Evolutionary conservation across 495 filamentous ascomycete genomes (phyloP), one percentile per base, ranked within the genome.

Genomic region (Tuber aestivum): DNA sequence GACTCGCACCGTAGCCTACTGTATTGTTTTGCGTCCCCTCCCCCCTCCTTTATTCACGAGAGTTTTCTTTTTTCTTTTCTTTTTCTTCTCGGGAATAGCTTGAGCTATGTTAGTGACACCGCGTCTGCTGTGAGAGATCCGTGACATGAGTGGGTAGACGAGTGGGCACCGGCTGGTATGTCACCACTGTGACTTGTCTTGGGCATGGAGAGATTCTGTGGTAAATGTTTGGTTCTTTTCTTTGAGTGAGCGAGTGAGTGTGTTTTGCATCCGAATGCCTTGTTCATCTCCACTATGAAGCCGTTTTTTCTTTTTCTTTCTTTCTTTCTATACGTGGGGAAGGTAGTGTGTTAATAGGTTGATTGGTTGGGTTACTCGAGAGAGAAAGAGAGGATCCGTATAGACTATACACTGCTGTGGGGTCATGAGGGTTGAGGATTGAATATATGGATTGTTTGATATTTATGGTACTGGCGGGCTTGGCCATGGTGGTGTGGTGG

Each of bases 311-410:
- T 80, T 71, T 73, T 48, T 61, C 77, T 71, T 73, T 48, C 48
- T 71, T 83, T 82, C 72, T 79, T 80, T 71, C 73, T 82, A 83
- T 32, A 69, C 4, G 7, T 70, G 38, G 9, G 41, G 40, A n/a
- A 9, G 12, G 27, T 35, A 18, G 71, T 71, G 50, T 61, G 41
- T 42, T 73, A 69, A 69, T 73, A 73, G 69, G 44, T 72, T 72
- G 27, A 38, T 71, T 71, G 45, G 48, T 70, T 70, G 50, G 70
- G 70, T 65, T 38, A 14, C 56, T 32, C 32, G 27, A 65, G 56
- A 5, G 21, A 8, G 38, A n/a, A 32, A 27, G 56, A 35, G 56
- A 65, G 56, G 10, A 65, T 65, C 32, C 35, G 56, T 65, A 35
- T 65, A 65, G 56, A 65, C 27, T 35, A 65, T 32, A 65, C 56